A percentile compares a stretch with the other conserved stretches of the same genome.
Conservation (phyloP, 352 stramenopile species). For the Thalassiosira exigua region DNA sequence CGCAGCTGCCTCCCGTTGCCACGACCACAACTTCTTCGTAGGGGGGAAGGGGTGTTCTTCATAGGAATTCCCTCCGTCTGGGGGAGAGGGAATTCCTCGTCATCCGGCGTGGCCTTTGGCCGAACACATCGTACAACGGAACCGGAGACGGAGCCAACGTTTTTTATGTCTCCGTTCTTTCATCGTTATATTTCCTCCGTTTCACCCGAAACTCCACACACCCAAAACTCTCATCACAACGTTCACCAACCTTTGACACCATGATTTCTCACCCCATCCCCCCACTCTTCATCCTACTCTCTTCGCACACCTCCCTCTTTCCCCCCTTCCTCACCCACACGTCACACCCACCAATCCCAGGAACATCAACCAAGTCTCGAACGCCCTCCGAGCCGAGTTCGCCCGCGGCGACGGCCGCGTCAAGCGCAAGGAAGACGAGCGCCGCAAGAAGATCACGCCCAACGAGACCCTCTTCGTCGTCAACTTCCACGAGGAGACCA, state of each 20-base stretch:
- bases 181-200: conserved; percentile 13
- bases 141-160: no score
- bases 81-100: no score
- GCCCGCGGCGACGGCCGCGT: conserved; percentile 79
- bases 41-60: no score
- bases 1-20: no score
- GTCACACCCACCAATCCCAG: conserved; percentile 43
- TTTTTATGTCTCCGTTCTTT: no score
- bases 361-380: conserved; percentile 73
- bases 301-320: conserved; percentile 22
- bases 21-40: no score
- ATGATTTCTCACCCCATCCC: conserved; percentile 1
- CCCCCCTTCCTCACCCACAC: conserved; percentile 18
- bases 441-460: conserved; percentile 81
- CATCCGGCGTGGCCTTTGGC: no score
- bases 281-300: neutral
- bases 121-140: no score
- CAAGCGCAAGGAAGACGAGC: conserved; percentile 85
- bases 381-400: conserved; percentile 76
- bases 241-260: neutral
- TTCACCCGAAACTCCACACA: conserved; percentile 2
- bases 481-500: conserved; percentile 85
- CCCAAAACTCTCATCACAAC: neutral
- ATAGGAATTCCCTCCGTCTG: no score
- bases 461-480: conserved; percentile 85